phyloP scores from a whole-genome alignment of 2,329 filamentous ascomycete species.

The Pestalotiopsis fici region DNA sequence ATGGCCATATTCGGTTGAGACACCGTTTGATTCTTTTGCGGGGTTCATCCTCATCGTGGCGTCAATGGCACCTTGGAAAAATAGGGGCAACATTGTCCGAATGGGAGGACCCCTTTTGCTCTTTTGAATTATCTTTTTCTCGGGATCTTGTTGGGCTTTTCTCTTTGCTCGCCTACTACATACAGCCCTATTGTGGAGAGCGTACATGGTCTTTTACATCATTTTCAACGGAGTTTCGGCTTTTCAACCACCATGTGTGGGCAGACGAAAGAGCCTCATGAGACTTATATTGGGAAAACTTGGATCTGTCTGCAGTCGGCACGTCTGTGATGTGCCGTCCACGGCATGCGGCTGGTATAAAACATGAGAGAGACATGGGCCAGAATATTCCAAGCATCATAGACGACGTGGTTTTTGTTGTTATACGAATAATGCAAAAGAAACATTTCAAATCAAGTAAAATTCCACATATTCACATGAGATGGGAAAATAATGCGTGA shows the following conservation, averaged over 20 bases:
- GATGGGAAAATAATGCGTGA: too few relatives aligned
- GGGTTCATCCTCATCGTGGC: background rate
- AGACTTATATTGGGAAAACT: too few relatives aligned
- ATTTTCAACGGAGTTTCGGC: too few relatives aligned
- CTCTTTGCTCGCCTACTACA: too few relatives aligned
- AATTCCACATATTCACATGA: too few relatives aligned
- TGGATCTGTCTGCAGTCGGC: too few relatives aligned
- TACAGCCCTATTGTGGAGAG: too few relatives aligned
- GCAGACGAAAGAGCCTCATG: too few relatives aligned
- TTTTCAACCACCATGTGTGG: too few relatives aligned
- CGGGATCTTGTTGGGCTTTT: too few relatives aligned
- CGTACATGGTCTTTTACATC: too few relatives aligned
- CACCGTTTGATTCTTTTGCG: background rate
- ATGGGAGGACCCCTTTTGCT: background rate
- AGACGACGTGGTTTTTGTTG: background rate
- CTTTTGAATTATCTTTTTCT: background rate
- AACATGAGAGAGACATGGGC: background rate
- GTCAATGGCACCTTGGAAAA: background rate
- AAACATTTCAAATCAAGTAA: background rate
- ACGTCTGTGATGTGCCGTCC: background rate
- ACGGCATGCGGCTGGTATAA: background rate
- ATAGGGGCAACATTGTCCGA: background rate
- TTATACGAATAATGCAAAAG: background rate
- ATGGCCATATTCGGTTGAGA: background rate
- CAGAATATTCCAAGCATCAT: background rate